Base-by-base conservation (phyloP, 768 basidiomycete species). In the Phlebiopsis gigantea region DNA sequence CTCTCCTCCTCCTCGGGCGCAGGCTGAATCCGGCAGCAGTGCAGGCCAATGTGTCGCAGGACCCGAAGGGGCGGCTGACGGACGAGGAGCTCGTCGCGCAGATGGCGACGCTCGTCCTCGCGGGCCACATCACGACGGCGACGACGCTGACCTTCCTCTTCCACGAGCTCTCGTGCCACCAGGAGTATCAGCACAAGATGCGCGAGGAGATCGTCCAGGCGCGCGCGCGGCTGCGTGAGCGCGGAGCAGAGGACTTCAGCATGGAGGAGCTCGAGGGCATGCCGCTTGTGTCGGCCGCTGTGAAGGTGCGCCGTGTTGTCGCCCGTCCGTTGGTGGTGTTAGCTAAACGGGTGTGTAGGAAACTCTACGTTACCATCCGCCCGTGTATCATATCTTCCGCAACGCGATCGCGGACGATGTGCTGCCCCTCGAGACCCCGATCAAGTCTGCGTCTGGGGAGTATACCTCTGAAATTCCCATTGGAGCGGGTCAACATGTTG, bases 41-140 rank as follows among this genome's bases (percentile, higher is more conserved):
- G 45, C 76, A 77, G 62, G 81, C 82, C 7, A 84, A 84, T 65
- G 72, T 75, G 15, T 75, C 80, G 1, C 76, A 80, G 61, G 68
- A 79, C 48, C 68, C 70, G 31, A 71, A 69, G 46, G 68, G 70
- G 6, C 72, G 71, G 56, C 67, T 85, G 34, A 58, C 53, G 28
- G 64, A 69, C 31, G 57, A 63, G 9, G 68, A 70, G 56, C 66
- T 68, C 30, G 45, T 69, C 1, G 44, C 67, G 17, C 68, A 69
- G 42, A 68, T 71, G 61, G 39, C 46, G 41, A 28, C 31, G 10
- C 34, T 52, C 4, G 41, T 19, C 4, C 21, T 22, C 25, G 59
- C 57, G 30, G 69, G 70, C 2, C 69, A 71, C 53, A 69, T 71
- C 31, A 71, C 71, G 6, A 67, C 71, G 5, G 66, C 68, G 10